Evolutionary conservation across 2,329 filamentous ascomycete genomes (phyloP).

Genomic region (Colletotrichum falcatum): DNA sequence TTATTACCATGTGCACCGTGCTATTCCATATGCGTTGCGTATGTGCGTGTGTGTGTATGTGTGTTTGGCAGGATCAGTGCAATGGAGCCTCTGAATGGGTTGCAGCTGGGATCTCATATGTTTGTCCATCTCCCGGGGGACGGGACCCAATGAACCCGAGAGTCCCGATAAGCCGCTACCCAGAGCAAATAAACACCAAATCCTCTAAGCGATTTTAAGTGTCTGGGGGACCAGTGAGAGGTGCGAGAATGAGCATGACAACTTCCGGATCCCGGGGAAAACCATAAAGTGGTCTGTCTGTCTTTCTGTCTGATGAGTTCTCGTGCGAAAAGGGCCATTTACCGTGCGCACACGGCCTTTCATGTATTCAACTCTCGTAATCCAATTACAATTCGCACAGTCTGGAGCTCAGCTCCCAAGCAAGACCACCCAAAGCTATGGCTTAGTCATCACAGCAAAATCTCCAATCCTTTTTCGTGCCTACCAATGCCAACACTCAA

Average conservation of each 20-base stretch:
- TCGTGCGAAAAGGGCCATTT: background rate
- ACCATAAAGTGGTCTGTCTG: slow-evolving; percentile 34
- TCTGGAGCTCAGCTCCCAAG: slow-evolving; percentile 38
- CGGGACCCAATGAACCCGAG: slow-evolving; percentile 3
- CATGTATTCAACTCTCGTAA: accelerated
- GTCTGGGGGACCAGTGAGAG: slow-evolving; percentile 27
- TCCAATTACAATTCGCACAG: slow-evolving; percentile 37
- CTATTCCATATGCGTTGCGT: too few relatives aligned
- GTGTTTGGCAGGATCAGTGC: too few relatives aligned
- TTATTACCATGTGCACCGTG: too few relatives aligned
- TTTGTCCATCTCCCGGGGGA: background rate
- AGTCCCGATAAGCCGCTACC: slow-evolving; percentile 18
- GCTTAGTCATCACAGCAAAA: slow-evolving; percentile 44
- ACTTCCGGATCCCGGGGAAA: slow-evolving; percentile 28
- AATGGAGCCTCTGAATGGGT: slow-evolving; percentile 18
- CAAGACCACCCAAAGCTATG: slow-evolving; percentile 25
- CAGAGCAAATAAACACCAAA: background rate
- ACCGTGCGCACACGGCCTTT: slow-evolving; percentile 1
- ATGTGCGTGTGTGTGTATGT: too few relatives aligned
- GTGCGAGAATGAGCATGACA: slow-evolving; percentile 32
- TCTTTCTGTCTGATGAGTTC: background rate
- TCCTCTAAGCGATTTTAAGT: slow-evolving; percentile 19
- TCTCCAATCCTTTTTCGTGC: slow-evolving; percentile 42
- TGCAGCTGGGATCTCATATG: background rate
- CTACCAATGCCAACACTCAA: slow-evolving; percentile 35